A percentile compares a stretch with the other conserved stretches of the same genome.
Evolutionary conservation across 2,329 filamentous ascomycete species (phyloP).

Genomic region (Alternaria sp.): DNA sequence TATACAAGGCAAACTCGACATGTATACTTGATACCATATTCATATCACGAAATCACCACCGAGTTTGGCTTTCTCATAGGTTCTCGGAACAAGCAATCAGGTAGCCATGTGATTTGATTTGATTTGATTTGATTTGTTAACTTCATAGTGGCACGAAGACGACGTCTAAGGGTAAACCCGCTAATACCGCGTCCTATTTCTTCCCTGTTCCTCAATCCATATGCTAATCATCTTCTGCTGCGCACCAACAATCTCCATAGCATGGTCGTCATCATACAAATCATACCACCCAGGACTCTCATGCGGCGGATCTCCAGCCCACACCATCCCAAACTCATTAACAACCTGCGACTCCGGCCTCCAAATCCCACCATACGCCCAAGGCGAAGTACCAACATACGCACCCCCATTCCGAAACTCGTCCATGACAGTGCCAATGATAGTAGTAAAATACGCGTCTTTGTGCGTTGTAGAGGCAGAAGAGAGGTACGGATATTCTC

Average conservation of each 20-base stretch:
- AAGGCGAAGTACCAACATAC: slow-evolving; percentile 51
- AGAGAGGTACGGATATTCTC: slow-evolving; percentile 51
- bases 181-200: slow-evolving; percentile 8
- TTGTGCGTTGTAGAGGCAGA: slow-evolving; percentile 49
- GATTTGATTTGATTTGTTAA: too few relatives aligned
- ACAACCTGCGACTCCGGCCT: slow-evolving; percentile 51
- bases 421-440: slow-evolving; percentile 49
- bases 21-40: not conserved
- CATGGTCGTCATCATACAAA: slow-evolving; percentile 51
- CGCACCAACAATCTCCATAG: slow-evolving; percentile 49
- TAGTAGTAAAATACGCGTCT: slow-evolving; percentile 51
- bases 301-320: slow-evolving; percentile 54
- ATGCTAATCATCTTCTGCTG: slow-evolving; percentile 45
- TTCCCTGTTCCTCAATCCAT: slow-evolving; percentile 39
- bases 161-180: not conserved
- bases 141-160: too few relatives aligned
- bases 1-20: not conserved
- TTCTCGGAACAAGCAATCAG: too few relatives aligned
- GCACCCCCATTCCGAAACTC: slow-evolving; percentile 47
- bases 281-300: slow-evolving; percentile 54
- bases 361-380: slow-evolving; percentile 54
- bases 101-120: too few relatives aligned
- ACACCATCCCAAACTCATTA: slow-evolving; percentile 53
- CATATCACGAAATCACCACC: too few relatives aligned
- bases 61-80: too few relatives aligned